Percentiles rank a stretch among this genome's conserved stretches.
These are phyloP conservation scores for Pseudonitzschia pungens DNA, from an alignment of 108 stramenopile species.

Conservation along the genomic window DNA sequence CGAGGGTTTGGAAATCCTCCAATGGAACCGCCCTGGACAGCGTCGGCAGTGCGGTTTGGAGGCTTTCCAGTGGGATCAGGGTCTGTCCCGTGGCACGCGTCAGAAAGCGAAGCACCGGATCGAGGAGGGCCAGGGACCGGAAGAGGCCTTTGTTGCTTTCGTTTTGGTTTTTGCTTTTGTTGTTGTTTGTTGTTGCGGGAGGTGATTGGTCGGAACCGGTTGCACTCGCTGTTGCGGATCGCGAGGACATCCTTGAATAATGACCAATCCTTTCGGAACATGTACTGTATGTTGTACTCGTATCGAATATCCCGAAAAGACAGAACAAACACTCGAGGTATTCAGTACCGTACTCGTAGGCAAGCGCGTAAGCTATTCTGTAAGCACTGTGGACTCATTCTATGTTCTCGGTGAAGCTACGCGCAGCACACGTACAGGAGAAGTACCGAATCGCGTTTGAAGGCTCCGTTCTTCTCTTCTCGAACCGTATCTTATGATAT, in stretches of 20 bases:
- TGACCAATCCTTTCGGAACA: too few relatives aligned
- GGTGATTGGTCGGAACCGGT: neutral
- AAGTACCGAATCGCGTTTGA: too few relatives aligned
- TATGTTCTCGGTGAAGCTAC: too few relatives aligned
- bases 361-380: too few relatives aligned
- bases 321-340: too few relatives aligned
- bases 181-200: neutral
- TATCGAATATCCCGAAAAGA: too few relatives aligned
- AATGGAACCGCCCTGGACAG: constrained; percentile 6
- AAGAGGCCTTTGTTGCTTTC: neutral
- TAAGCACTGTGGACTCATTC: too few relatives aligned
- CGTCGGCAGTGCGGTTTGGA: constrained; percentile 49
- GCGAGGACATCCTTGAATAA: neutral
- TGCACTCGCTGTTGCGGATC: neutral
- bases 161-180: neutral
- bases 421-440: too few relatives aligned
- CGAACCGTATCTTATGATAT: too few relatives aligned
- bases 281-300: too few relatives aligned
- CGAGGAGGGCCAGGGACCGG: constrained; percentile 37
- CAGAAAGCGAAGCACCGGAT: constrained; percentile 77
- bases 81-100: constrained; percentile 74
- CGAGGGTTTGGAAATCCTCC: constrained; percentile 33
- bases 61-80: constrained; percentile 47
- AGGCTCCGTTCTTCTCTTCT: too few relatives aligned
- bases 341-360: too few relatives aligned